Base-by-base conservation (phyloP, 2,329 filamentous ascomycete species). In the Microascus cirrosus region DNA sequence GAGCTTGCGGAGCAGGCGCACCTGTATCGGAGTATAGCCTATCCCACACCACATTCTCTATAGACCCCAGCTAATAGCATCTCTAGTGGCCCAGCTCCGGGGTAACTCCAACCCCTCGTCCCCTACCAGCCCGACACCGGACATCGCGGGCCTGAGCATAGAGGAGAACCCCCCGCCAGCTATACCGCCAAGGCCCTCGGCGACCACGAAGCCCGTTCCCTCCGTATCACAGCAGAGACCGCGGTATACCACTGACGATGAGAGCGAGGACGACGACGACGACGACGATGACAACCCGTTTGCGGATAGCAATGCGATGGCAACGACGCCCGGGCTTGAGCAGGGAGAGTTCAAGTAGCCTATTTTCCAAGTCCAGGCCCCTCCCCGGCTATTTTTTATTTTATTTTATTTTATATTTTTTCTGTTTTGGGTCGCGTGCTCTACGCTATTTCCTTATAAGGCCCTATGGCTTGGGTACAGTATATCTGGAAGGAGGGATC, bases 231-330 rank as follows among this genome's bases (percentile, higher is more conserved):
- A 28, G 51, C 71, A 66, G 24, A 63, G 56, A 11, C 59, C 39
- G 71, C 68, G 61, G 72, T 63, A 22, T 65, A 70, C 62, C 70
- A 70, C 76, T 35, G 76, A 80, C n/a, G 79, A 78, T 18, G 81
- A 84, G 13, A 57, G 55, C 48, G 78, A 78, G 2, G 85, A 88
- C 8, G 85, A 88, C n/a, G 86, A 90, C 51, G 87, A 91, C n/a
- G 81, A 88, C n/a, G 86, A 90, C 51, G 87, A 91, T n/a, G 81
- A 94, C 62, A 83, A 95, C 67, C 91, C 91, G 0, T 96, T 96
- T 69, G 89, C 88, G 3, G 90, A 96, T 68, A 82, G 81, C 50
- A 92, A 95, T 57, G 55, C 8, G 18, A 53, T 53, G 28, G 24
- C 28, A 25, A 13, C 51, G 51, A 53, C 51, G 24, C 51, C 51